phyloP scores from a whole-genome alignment of 1,284 basidiomycete genomes.

The Rhodotorula sp. region DNA sequence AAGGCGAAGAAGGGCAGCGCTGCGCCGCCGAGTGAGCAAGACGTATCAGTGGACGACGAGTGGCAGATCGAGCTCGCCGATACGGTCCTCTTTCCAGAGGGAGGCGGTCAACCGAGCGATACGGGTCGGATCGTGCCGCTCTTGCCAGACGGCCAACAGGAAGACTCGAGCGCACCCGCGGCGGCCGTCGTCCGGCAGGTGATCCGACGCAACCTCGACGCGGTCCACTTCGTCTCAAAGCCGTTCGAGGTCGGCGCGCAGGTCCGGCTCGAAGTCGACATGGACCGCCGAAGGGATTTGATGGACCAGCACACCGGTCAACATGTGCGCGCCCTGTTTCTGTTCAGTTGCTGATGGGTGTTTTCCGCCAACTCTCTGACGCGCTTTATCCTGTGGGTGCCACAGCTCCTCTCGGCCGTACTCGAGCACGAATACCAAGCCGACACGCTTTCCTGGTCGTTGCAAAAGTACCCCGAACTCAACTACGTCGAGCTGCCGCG shows the following conservation, averaged over 20 bases:
- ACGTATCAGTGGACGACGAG: slow-evolving; percentile 12
- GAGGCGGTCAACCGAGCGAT: slow-evolving; percentile 79
- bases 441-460: slow-evolving; percentile 75
- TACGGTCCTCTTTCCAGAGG: slow-evolving; percentile 82
- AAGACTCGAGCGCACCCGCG: background rate
- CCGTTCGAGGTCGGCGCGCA: slow-evolving; percentile 58
- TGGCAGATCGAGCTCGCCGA: slow-evolving; percentile 66
- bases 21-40: background rate
- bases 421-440: slow-evolving; percentile 66
- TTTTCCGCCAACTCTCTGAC: slow-evolving; percentile 65
- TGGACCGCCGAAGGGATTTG: slow-evolving; percentile 66
- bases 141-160: slow-evolving; percentile 33
- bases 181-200: slow-evolving; percentile 60
- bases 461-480: slow-evolving; percentile 57
- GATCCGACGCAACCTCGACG: slow-evolving; percentile 68
- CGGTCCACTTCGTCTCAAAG: slow-evolving; percentile 69
- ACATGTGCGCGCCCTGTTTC: slow-evolving; percentile 20
- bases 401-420: slow-evolving; percentile 68
- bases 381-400: slow-evolving; percentile 42
- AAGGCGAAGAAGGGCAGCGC: slow-evolving; percentile 29
- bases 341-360: background rate
- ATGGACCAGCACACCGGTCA: slow-evolving; percentile 43
- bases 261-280: slow-evolving; percentile 64
- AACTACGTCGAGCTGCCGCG: slow-evolving; percentile 79
- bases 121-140: slow-evolving; percentile 60